Base-by-base conservation (phyloP, 768 basidiomycete species). In the Brasilioporus rufonigricans region DNA sequence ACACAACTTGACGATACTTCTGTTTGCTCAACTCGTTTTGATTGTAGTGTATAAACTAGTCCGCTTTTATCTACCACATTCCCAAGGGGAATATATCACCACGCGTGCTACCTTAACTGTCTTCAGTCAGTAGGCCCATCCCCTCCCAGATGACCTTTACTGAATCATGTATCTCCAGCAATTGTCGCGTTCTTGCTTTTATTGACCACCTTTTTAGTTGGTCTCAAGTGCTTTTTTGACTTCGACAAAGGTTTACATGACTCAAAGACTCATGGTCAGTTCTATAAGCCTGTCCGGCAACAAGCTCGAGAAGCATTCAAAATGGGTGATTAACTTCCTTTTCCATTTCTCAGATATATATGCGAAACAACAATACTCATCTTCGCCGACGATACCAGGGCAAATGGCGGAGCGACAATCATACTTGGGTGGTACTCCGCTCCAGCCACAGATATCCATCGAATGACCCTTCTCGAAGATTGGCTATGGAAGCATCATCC, bases 101-200 rank as follows among this genome's bases (percentile, higher is more conserved):
- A 92, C 91, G 19, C 79, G 91, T 49, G 85, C 83, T 48, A 89
- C 91, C 9, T 74, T 93, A 13, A 91, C 90, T 5, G 78, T 84
- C 29, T 93, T 93, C 76, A 89, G 91, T 93, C 64, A 46, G 82
- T 75, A 26, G 11, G 29, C 13, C 47, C 24, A 4, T 53, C 14
- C 31, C 47, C n/a, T 11, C 21, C 12, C 13, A 4, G 26, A 7
- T n/a, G 16, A 27, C 23, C 32, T 33, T 31, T 23, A 43, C 45
- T 57, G 39, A 55, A 46, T 8, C 4, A 33, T 48, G 18, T 27
- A 32, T 46, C 19, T 10, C 32, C 58, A 93, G 91, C 88, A 23
- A 80, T 91, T 57, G 77, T 86, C 49, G 83, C 91, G 1, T 90
- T 93, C 72, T 50, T 93, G 16, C 76, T 93, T 41, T 70, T 93